Base-by-base conservation (phyloP, 768 basidiomycete species). In the Kwoniella sp. region DNA sequence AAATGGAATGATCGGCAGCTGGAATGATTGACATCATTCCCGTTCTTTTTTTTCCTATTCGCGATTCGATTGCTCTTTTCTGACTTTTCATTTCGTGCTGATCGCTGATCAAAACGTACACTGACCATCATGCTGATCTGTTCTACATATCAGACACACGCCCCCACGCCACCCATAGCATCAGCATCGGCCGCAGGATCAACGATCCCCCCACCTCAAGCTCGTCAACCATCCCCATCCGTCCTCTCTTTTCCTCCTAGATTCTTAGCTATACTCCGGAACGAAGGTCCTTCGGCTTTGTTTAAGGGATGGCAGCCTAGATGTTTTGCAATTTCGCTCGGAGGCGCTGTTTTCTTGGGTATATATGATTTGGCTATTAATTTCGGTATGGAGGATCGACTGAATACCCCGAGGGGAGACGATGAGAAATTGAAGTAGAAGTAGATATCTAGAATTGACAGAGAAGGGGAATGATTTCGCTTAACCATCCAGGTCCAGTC, bases 341-440 rank as follows among this genome's bases (percentile, higher is more conserved):
- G 96, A 2, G 96, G 96, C 1, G 93, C 94, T 0, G 92, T 98
- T 0, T 99, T 99, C 79, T 83, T 99, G 25, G 96, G 96, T n/a
- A 88, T 92, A 52, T 99, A 97, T 72, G 95, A 99, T 52, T 65
- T 72, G 26, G 63, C 66, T 6, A 67, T 72, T 15, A 71, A 73
- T 47, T 72, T 73, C 50, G 60, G 66, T 2, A 26, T 59, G 37
- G 56, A 67, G 13, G 48, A 26, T 49, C 48, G 25, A 49, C 22
- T 24, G 21, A 25, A 49, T 25, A 26, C 48, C 48, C 22, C 22
- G 25, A 46, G 21, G 40, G 51, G 5, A 22, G 51, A 30, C 25
- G 22, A 52, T 12, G 30, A 54, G 51, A 53, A 25, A 22, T 25
- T 25, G 24, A 52, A 27, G 19, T 52, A 30, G 21, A 51, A 24